Conservation (phyloP, 1,284 basidiomycete genomes). For the Fistulinella cinereoalba region DNA sequence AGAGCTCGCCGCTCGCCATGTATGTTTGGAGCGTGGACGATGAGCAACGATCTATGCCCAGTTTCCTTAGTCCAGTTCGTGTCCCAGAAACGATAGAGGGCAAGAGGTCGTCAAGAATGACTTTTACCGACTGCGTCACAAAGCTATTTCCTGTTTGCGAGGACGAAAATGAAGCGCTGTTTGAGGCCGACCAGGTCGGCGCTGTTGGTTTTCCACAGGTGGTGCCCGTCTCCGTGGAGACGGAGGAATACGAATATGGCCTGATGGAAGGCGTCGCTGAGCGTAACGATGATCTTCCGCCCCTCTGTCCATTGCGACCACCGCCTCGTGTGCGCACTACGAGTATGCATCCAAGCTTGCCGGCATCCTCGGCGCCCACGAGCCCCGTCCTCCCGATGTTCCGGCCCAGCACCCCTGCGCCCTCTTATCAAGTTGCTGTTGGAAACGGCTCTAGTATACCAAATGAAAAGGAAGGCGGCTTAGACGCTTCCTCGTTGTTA, state of each 20-base stretch:
- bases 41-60: background rate
- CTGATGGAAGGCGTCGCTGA: slow-evolving; percentile 5
- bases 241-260: slow-evolving; percentile 2
- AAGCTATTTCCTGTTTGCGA: slow-evolving; percentile 32
- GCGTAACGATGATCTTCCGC: slow-evolving; percentile 28
- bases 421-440: slow-evolving; percentile 19
- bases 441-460: background rate
- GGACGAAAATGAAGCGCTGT: slow-evolving; percentile 25
- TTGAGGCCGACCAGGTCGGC: slow-evolving; percentile 8
- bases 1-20: slow-evolving; percentile 27
- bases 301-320: slow-evolving; percentile 14
- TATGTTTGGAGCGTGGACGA: slow-evolving; percentile 18
- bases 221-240: background rate
- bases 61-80: slow-evolving; percentile 14
- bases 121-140: slow-evolving; percentile 22
- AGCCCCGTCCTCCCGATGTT: slow-evolving; percentile 19
- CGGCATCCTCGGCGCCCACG: slow-evolving; percentile 4
- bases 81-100: slow-evolving; percentile 10
- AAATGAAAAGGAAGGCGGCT: slow-evolving; percentile 2
- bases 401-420: slow-evolving; percentile 25
- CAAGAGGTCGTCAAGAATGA: slow-evolving; percentile 21
- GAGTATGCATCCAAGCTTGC: slow-evolving; percentile 24
- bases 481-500: slow-evolving; percentile 29
- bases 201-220: slow-evolving; percentile 21
- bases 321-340: slow-evolving; percentile 28